phyloP scores from a whole-genome alignment of 305 asterid genomes.

The Solanum aculeatissimum region DNA sequence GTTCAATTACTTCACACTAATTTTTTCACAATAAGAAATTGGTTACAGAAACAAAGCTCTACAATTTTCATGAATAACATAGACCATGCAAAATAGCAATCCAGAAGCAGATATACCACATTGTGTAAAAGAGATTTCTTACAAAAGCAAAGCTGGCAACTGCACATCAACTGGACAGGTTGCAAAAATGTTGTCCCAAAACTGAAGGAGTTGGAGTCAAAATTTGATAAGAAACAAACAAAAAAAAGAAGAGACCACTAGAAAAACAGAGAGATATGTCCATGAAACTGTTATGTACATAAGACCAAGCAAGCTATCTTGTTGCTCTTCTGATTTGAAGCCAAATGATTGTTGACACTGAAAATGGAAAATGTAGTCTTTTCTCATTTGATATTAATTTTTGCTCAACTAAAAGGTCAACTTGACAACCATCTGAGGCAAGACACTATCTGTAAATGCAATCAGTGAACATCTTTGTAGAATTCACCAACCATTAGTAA shows the following conservation, averaged over 20 bases:
- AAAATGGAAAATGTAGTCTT: neutral
- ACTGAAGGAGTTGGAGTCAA: neutral
- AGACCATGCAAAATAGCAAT: neutral
- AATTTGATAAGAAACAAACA: neutral
- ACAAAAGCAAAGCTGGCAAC: neutral
- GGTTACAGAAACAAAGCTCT: neutral
- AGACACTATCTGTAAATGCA: neutral
- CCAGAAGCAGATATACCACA: neutral
- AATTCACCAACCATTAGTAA: neutral
- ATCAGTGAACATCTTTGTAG: neutral
- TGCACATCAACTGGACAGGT: neutral
- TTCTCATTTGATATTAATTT: neutral
- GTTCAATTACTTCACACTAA: neutral
- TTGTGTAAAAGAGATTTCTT: neutral
- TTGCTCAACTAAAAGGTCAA: neutral
- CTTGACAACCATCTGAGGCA: neutral
- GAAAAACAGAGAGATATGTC: neutral
- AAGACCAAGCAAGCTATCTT: neutral
- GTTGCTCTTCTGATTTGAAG: neutral
- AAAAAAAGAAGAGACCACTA: neutral
- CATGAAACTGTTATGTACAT: neutral
- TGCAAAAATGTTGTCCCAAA: neutral
- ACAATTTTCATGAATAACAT: neutral
- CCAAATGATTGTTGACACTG: neutral
- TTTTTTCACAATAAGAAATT: neutral